Evolutionary conservation across 1,139 yeast species (phyloP), one percentile per base, ranked within the genome.

Genomic region (Candida gigantensis): DNA sequence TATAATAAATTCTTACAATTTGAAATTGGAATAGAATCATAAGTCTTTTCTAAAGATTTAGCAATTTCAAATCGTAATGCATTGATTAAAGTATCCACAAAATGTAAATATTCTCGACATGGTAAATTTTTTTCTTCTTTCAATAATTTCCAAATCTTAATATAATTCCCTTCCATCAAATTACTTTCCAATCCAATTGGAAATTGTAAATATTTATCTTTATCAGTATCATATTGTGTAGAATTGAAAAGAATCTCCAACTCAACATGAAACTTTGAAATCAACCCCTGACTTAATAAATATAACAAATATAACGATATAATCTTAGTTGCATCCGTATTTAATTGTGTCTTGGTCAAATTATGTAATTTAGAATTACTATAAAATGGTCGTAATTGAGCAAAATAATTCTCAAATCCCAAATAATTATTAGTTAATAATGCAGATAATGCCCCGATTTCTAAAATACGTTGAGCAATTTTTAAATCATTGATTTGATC

Each of bases 121-220:
- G 82, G 81, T 46, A 70, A 60, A 42, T 55, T 54, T 12, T 72
- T 60, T 12, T 80, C 80, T 36, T 74, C 73, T 53, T 77, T 69
- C 65, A 83, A 77, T 38, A 87, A 75, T 50, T 81, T 83, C 86
- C 95, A 86, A 37, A 92, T 92, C 63, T 87, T 87, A 59, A 88
- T 94, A 61, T 90, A 92, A 47, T 92, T 85, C 31, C 98, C 98
- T 60, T 92, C 98, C 86, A 92, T 89, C 49, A 92, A 77, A 81
- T 95, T 87, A 50, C 88, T 84, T 60, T 92, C 98, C 49, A 92
- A 79, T 50, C 81, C 79, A 41, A 92, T 81, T 18, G 98, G 97
- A 59, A 89, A 89, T 37, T 79, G 77, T 49, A 92, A 70, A 58
- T 79, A 71, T 41, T 77, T 70, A 51, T 78, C 82, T 28, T 55